Evolutionary conservation across 1,139 yeast genomes (phyloP).

Genomic region (Candida sanyaensis): DNA sequence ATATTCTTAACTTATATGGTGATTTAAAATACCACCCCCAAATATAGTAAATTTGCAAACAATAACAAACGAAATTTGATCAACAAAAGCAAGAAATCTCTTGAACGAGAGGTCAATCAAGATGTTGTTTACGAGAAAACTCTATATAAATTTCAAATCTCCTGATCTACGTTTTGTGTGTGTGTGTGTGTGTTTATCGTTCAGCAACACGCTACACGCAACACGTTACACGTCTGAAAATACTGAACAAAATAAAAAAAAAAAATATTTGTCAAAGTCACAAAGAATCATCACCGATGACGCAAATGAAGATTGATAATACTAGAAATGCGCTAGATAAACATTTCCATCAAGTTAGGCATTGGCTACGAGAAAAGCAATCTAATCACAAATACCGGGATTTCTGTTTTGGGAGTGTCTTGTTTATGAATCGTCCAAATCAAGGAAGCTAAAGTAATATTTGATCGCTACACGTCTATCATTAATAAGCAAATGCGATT

Average conservation of each 20-base stretch:
- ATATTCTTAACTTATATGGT: neutral
- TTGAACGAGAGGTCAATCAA: neutral
- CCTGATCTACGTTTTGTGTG: neutral
- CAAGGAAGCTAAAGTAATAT: neutral
- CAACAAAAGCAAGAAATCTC: neutral
- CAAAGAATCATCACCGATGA: neutral
- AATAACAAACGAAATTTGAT: neutral
- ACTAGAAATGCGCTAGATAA: neutral
- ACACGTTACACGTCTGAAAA: constrained; percentile 1
- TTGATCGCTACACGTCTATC: constrained; percentile 3
- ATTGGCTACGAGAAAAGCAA: neutral
- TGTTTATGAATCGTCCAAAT: constrained; percentile 3
- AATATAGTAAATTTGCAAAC: neutral
- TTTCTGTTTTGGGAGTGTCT: neutral
- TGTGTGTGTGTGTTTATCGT: neutral
- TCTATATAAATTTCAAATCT: neutral
- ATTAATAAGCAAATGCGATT: constrained; percentile 3
- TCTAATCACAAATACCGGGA: neutral
- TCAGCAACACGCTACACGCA: constrained; percentile 1
- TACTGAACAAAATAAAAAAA: neutral
- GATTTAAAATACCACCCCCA: neutral
- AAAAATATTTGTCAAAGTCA: neutral
- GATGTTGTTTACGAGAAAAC: neutral
- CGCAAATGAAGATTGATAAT: neutral
- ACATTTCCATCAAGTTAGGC: neutral